These are phyloP conservation scores for Cicer arietinum DNA, from an alignment of 306 rosid genomes.

Conservation along the genomic window DNA sequence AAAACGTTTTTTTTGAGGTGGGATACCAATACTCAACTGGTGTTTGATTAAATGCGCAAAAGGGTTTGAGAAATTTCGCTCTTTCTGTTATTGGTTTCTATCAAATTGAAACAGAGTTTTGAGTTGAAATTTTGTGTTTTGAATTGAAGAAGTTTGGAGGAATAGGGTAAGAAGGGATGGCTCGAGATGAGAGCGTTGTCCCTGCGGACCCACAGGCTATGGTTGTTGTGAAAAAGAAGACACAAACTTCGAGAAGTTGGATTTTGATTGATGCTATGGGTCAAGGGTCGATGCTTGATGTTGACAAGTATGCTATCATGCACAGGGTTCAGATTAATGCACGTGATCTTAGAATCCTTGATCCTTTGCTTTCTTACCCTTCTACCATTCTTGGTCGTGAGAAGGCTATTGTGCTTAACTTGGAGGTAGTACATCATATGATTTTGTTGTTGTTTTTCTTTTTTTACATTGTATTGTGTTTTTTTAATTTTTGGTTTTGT, in stretches of 20 bases:
- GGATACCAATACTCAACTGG: slow-evolving; percentile 32
- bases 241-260: slow-evolving; percentile 81
- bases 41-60: slow-evolving; percentile 39
- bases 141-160: slow-evolving; percentile 25
- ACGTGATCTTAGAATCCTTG: slow-evolving; percentile 92
- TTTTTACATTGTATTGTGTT: neutral
- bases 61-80: neutral
- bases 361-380: slow-evolving; percentile 88
- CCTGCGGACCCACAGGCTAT: slow-evolving; percentile 71
- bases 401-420: slow-evolving; percentile 89
- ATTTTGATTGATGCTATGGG: slow-evolving; percentile 66
- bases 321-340: slow-evolving; percentile 90
- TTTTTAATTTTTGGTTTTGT: neutral
- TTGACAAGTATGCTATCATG: slow-evolving; percentile 90
- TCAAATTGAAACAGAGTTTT: slow-evolving; percentile 9
- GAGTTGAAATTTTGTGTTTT: slow-evolving; percentile 21
- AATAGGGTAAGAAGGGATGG: slow-evolving; percentile 66
- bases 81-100: neutral
- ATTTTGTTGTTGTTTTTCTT: neutral
- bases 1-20: neutral
- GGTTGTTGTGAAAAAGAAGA: slow-evolving; percentile 74
- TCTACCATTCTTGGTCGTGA: slow-evolving; percentile 92
- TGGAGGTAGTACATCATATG: slow-evolving; percentile 69
- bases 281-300: slow-evolving; percentile 70
- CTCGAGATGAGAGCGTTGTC: slow-evolving; percentile 73